Conservation (phyloP, 331 rosid genomes). For the Ulmus americana region DNA sequence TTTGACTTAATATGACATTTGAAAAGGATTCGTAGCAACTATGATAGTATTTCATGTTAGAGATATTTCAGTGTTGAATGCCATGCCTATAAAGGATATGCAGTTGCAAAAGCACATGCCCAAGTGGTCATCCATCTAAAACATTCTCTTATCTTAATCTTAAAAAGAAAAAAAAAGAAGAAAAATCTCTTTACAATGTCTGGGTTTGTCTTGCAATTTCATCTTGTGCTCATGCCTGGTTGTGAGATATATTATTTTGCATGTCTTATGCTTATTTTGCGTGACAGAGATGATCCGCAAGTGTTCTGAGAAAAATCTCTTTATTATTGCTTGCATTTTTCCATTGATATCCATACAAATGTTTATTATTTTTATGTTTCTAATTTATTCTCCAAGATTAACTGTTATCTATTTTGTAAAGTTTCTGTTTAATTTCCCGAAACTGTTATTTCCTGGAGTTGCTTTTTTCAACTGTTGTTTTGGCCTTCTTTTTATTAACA, state of each 20-base stretch:
- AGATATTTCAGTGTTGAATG: too few species aligned
- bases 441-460: too few species aligned
- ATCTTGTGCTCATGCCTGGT: not conserved
- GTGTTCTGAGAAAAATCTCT: not conserved
- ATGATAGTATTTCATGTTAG: too few species aligned
- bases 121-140: too few species aligned
- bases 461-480: too few species aligned
- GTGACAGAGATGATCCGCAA: not conserved
- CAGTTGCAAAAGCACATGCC: too few species aligned
- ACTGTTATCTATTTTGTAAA: too few species aligned
- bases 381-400: not conserved
- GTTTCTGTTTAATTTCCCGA: too few species aligned
- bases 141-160: not conserved
- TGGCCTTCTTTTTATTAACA: too few species aligned
- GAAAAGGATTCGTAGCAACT: too few species aligned
- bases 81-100: too few species aligned
- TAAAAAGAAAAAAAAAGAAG: not conserved
- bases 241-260: not conserved
- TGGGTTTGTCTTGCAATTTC: not conserved
- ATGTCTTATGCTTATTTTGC: not conserved
- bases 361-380: not conserved
- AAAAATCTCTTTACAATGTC: not conserved
- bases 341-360: not conserved
- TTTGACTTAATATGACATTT: too few species aligned
- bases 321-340: constrained; percentile 11